Conservation (phyloP, 2,329 filamentous ascomycete genomes). For the Arthrobotrys sinensis region DNA sequence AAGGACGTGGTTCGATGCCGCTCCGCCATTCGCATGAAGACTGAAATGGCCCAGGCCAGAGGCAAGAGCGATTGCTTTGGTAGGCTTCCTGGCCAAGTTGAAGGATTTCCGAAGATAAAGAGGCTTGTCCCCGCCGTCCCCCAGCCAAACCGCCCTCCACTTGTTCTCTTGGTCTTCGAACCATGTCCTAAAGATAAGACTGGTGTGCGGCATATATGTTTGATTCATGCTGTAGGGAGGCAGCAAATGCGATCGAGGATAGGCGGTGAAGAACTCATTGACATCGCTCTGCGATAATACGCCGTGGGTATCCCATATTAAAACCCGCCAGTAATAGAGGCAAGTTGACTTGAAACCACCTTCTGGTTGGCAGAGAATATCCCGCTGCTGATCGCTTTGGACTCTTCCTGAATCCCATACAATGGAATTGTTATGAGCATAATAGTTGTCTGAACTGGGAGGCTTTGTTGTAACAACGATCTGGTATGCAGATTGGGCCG, state of each 20-base stretch:
- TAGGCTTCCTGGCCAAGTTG: slow-evolving; percentile 65
- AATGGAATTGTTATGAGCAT: not conserved
- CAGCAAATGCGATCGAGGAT: slow-evolving; percentile 66
- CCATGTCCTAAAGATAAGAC: slow-evolving; percentile 69
- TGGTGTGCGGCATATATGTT: slow-evolving; percentile 69
- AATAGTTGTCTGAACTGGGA: not conserved
- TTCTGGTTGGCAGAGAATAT: slow-evolving; percentile 65
- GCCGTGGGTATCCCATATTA: slow-evolving; percentile 67
- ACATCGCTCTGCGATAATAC: slow-evolving; percentile 62
- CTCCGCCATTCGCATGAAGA: slow-evolving; percentile 66
- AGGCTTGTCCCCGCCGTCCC: slow-evolving; percentile 68
- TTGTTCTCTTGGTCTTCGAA: slow-evolving; percentile 68
- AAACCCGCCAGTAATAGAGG: slow-evolving; percentile 67
- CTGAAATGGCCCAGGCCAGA: slow-evolving; percentile 69
- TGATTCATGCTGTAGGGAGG: slow-evolving; percentile 69
- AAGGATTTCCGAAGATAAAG: slow-evolving; percentile 67
- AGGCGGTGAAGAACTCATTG: slow-evolving; percentile 68
- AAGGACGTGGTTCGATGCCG: slow-evolving; percentile 66
- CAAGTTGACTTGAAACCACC: slow-evolving; percentile 67
- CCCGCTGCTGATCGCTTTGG: slow-evolving; percentile 63
- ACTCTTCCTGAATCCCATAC: slow-evolving; percentile 64
- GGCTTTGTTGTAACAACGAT: slow-evolving; percentile 60
- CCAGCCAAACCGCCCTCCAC: slow-evolving; percentile 69
- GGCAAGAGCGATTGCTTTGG: slow-evolving; percentile 67
- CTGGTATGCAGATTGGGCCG: slow-evolving; percentile 66